phyloP scores from a whole-genome alignment of 495 filamentous ascomycete genomes.

The Baudoinia panamericana region DNA sequence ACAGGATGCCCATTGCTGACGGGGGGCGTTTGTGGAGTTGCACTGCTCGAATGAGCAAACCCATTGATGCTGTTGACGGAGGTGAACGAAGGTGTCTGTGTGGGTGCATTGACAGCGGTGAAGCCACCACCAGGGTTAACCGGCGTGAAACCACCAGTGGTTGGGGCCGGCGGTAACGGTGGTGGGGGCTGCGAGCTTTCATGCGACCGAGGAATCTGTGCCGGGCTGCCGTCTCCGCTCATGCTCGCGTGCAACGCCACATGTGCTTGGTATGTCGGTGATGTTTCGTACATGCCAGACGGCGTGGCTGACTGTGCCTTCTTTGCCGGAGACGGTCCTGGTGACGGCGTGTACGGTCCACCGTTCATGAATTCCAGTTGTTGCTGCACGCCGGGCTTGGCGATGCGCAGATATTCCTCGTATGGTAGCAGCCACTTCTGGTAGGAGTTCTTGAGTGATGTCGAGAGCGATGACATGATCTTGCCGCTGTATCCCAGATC shows the following conservation, averaged over 20 bases:
- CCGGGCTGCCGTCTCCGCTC: slow-evolving; percentile 36
- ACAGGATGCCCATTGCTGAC: slow-evolving; percentile 12
- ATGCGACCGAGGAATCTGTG: slow-evolving; percentile 42
- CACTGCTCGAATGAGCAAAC: slow-evolving; percentile 10
- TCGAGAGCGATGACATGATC: slow-evolving; percentile 99
- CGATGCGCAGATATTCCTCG: slow-evolving; percentile 83
- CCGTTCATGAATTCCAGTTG: slow-evolving; percentile 88
- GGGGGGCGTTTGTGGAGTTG: slow-evolving; percentile 39
- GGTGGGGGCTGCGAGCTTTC: slow-evolving; percentile 31
- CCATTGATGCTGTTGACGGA: slow-evolving; percentile 15
- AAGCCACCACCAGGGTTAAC: slow-evolving; percentile 71
- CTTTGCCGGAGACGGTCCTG: slow-evolving; percentile 73
- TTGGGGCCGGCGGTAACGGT: background rate
- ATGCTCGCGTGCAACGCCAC: slow-evolving; percentile 55
- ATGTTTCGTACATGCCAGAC: slow-evolving; percentile 50
- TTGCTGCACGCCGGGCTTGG: slow-evolving; percentile 94
- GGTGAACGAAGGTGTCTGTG: slow-evolving; percentile 12
- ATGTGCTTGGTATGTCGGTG: slow-evolving; percentile 57
- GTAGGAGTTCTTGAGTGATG: slow-evolving; percentile 96
- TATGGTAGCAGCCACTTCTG: slow-evolving; percentile 93
- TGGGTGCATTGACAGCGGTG: slow-evolving; percentile 56
- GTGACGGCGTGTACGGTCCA: slow-evolving; percentile 87
- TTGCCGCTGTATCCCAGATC: slow-evolving; percentile 97
- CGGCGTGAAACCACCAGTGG: slow-evolving; percentile 61
- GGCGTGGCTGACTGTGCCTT: slow-evolving; percentile 52